phyloP scores from a whole-genome alignment of 345 rosid genomes.

The Eucalyptus microcorys region DNA sequence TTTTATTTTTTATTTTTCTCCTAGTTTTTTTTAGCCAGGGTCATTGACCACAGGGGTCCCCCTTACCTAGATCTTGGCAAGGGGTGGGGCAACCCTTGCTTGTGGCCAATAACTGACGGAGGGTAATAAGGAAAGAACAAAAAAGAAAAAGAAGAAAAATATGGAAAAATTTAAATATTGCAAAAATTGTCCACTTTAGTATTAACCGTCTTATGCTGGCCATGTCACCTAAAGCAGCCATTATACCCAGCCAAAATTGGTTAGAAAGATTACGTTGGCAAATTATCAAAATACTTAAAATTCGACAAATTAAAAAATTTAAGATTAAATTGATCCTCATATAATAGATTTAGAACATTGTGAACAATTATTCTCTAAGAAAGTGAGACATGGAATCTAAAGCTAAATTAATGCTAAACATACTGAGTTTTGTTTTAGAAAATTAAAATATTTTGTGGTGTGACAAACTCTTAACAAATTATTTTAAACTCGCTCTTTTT shows the following conservation, averaged over 20 bases:
- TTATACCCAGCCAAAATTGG: fast-evolving
- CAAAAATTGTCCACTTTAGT: fast-evolving
- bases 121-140: neutral
- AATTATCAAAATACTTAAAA: neutral
- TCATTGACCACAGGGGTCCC: fast-evolving
- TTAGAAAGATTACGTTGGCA: neutral
- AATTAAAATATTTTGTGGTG: neutral
- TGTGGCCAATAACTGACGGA: neutral
- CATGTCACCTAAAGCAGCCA: neutral
- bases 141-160: fast-evolving
- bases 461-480: neutral
- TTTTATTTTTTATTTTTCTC: neutral
- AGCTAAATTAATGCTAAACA: neutral
- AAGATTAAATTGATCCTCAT: neutral
- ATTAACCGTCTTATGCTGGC: neutral
- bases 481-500: neutral
- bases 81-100: neutral
- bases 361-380: neutral
- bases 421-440: neutral
- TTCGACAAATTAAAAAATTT: too few relatives aligned
- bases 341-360: neutral
- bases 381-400: neutral
- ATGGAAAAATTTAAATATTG: neutral
- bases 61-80: neutral
- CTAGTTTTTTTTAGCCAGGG: neutral